Percentiles rank a stretch among this genome's conserved stretches.
phyloP scores from a whole-genome alignment of 2,329 filamentous ascomycete genomes.

The Aureobasidium sp. region DNA sequence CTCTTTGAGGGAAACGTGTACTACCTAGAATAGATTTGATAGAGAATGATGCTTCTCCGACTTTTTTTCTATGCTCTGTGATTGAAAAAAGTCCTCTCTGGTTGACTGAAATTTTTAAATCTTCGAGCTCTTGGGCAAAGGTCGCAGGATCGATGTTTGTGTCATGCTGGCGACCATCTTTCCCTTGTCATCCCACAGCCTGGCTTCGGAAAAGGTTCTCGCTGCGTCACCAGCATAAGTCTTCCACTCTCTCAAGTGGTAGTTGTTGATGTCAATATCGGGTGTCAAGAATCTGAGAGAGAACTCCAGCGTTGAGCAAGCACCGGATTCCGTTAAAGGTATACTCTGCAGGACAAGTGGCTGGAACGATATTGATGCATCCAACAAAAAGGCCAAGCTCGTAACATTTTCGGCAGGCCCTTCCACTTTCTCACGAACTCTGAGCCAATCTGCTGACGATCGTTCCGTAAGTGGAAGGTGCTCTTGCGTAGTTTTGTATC shows the following conservation, averaged over 20 bases:
- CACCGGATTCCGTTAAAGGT: conserved; percentile 39
- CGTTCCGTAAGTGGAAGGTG: conserved; percentile 33
- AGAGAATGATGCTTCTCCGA: too few relatives aligned
- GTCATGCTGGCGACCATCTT: conserved; percentile 43
- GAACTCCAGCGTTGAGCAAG: conserved; percentile 46
- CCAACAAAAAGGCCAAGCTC: conserved; percentile 39
- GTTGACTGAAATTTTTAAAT: background rate
- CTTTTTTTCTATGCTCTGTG: too few relatives aligned
- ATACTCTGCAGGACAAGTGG: conserved; percentile 39
- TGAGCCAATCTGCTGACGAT: conserved; percentile 40
- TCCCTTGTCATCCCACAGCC: conserved; percentile 41
- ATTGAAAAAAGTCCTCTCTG: background rate
- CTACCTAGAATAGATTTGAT: conserved; percentile 18
- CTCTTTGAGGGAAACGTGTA: conserved; percentile 22
- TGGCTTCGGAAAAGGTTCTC: conserved; percentile 40
- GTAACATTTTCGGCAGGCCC: conserved; percentile 31
- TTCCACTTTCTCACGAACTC: conserved; percentile 22
- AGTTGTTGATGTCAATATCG: conserved; percentile 35
- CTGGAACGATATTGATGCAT: conserved; percentile 39
- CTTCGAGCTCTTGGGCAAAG: conserved; percentile 8
- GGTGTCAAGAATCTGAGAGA: conserved; percentile 40
- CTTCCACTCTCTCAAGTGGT: conserved; percentile 40
- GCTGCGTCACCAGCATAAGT: conserved; percentile 35
- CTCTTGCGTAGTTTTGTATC: conserved; percentile 32
- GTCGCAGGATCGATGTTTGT: conserved; percentile 39